Conservation (phyloP, 2,329 filamentous ascomycete species). For the Orbilia ellipsospora region DNA sequence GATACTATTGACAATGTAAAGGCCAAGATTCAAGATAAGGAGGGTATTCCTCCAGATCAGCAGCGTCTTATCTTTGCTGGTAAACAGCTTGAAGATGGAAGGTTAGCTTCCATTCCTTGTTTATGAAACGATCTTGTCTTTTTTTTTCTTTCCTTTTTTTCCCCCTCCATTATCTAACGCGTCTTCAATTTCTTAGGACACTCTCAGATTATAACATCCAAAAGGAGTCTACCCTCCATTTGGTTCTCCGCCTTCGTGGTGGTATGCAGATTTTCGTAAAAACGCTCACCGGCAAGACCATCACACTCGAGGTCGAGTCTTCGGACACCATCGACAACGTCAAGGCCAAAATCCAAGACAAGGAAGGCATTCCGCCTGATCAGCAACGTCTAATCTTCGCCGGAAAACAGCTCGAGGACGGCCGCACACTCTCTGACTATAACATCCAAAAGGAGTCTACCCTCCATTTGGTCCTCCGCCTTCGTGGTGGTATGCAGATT, state of each 20-base stretch:
- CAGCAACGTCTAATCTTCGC: slow-evolving; percentile 97
- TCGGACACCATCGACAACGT: slow-evolving; percentile 96
- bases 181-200: slow-evolving; percentile 70
- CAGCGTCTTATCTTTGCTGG: slow-evolving; percentile 77
- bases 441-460: slow-evolving; percentile 96
- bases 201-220: slow-evolving; percentile 97
- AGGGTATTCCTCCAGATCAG: slow-evolving; percentile 68
- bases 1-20: slow-evolving; percentile 99
- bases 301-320: slow-evolving; percentile 68
- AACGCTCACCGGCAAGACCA: slow-evolving; percentile 80
- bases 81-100: slow-evolving; percentile 85
- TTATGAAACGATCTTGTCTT: slow-evolving; percentile 65
- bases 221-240: slow-evolving; percentile 83
- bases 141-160: no score
- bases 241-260: slow-evolving; percentile 83
- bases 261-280: slow-evolving; percentile 89
- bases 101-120: slow-evolving; percentile 63
- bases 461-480: slow-evolving; percentile 63
- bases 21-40: slow-evolving; percentile 77
- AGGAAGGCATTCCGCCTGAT: slow-evolving; percentile 95
- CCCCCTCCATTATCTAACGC: slow-evolving; percentile 64
- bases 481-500: slow-evolving; percentile 59
- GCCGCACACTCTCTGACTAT: slow-evolving; percentile 79
- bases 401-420: slow-evolving; percentile 95
- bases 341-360: slow-evolving; percentile 97